Conservation (phyloP, 2,329 filamentous ascomycete genomes). For the Trichoderma sp. region DNA sequence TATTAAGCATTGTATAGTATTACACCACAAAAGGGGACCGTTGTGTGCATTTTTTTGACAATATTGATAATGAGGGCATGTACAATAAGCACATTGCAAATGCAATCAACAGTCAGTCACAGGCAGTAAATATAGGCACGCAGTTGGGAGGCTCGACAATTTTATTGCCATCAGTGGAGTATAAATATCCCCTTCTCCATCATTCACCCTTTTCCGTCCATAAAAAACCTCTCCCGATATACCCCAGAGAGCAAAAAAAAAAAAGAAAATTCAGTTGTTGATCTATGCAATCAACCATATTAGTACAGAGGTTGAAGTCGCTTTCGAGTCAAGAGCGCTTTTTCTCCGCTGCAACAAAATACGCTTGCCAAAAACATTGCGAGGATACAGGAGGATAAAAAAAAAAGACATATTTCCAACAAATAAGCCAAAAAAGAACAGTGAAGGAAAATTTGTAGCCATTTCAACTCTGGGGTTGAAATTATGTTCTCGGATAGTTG, state of each 20-base stretch:
- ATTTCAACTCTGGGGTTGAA: background rate
- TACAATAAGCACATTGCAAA: background rate
- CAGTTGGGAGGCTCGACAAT: conserved; percentile 33
- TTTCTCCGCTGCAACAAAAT: conserved; percentile 31
- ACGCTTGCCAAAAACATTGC: conserved; percentile 32
- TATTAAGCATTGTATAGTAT: conserved; percentile 28
- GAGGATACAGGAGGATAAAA: conserved; percentile 6
- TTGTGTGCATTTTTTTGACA: background rate
- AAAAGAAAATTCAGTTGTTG: conserved; percentile 20
- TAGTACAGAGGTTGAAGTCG: conserved; percentile 39
- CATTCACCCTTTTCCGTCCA: conserved; percentile 17
- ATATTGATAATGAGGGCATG: background rate
- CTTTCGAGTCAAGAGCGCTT: conserved; percentile 30
- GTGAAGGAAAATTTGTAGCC: background rate
- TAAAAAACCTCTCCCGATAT: conserved; percentile 6
- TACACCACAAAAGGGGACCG: background rate
- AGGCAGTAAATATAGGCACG: background rate
- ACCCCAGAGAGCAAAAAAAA: conserved; percentile 11
- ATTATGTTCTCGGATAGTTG: conserved; percentile 2
- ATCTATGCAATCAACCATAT: conserved; percentile 38
- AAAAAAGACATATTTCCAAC: conserved; percentile 14
- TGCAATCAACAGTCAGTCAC: background rate
- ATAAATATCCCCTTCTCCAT: background rate
- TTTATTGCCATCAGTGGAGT: conserved; percentile 31
- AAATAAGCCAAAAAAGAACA: background rate